These are phyloP conservation scores for Coemansia sp. DNA, from an alignment of 192 early-diverging fungal species.

Conservation along the genomic window DNA sequence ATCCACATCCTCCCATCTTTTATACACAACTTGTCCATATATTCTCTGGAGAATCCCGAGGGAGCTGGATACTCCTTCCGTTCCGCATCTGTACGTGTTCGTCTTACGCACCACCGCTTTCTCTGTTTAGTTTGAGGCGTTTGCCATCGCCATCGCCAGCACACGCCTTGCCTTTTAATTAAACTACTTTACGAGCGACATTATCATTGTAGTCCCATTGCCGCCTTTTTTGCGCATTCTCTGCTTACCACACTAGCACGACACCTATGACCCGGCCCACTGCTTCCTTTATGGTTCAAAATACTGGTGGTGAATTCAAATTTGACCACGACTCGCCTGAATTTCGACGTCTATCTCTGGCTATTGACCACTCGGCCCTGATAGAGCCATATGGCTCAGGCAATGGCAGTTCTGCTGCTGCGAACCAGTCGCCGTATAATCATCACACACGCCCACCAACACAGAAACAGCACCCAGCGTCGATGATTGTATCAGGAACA, in stretches of 20 bases:
- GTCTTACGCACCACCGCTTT: not conserved
- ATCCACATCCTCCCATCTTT: not conserved
- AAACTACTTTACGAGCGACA: not conserved
- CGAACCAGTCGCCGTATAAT: not conserved
- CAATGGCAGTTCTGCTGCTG: conserved; percentile 1
- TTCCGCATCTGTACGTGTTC: not conserved
- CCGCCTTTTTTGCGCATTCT: not conserved
- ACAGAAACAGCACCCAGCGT: not conserved
- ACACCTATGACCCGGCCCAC: conserved; percentile 3
- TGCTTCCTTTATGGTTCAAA: conserved; percentile 17
- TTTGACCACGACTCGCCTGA: conserved; percentile 17
- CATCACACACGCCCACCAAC: not conserved
- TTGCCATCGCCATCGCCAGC: not conserved
- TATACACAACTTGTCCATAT: not conserved
- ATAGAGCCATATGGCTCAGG: conserved; percentile 11
- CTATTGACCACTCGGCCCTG: not conserved
- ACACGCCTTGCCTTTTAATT: not conserved
- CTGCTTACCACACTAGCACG: not conserved
- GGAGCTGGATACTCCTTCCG: not conserved
- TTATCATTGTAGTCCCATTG: not conserved
- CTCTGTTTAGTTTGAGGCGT: not conserved
- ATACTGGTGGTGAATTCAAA: conserved; percentile 18
- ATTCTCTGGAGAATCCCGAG: not conserved
- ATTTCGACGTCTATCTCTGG: conserved; percentile 10
- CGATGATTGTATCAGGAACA: conserved; percentile 10